Base-by-base conservation (phyloP, 345 rosid genomes). In the Euclidium syriacum region DNA sequence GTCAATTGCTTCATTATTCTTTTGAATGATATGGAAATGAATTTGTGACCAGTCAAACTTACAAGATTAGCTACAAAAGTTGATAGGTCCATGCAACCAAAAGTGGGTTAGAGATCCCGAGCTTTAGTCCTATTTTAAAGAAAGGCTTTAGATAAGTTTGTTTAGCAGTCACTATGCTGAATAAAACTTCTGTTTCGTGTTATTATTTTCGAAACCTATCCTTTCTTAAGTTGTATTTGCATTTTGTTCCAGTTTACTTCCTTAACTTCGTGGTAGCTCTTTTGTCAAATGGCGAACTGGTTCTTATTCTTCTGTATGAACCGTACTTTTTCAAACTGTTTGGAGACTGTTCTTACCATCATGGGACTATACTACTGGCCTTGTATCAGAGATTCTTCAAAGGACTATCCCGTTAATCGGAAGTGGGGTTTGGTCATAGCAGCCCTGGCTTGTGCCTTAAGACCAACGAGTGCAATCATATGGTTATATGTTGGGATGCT, bases 291-390 rank as follows among this genome's bases (percentile, higher is more conserved):
- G 85, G 33, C 80, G 46, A 94, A 94, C 67, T 90, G 96, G 99
- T 90, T 94, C 71, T 66, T 81, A 71, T 90, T 90, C 75, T 94
- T 81, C 82, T 94, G 96, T 72, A 73, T 94, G 71, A 83, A 81
- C 58, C 92, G 99, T 16, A 94, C 97, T 17, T 82, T 94, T 65
- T 87, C 99, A 58, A 90, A 90, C 73, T 79, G 88, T 73, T 76
- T 87, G 78, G 97, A 90, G 82, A 85, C 99, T 59, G 90, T 84
- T 65, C 96, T 94, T 41, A 90, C 90, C 10, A 72, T 94, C 61
- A 85, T 86, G 22, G 79, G 96, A 19, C 73, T 94, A 39, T 90
- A 85, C 79, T 78, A 81, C 72, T 94, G 99, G 95, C 97, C 99
- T 1, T 81, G 85, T 71, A 53, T 90, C 73, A 80, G 92, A 83